Evolutionary conservation across 805 yeast genomes (phyloP), one percentile per base, ranked within the genome.

Genomic region (Pichia cabralensis): DNA sequence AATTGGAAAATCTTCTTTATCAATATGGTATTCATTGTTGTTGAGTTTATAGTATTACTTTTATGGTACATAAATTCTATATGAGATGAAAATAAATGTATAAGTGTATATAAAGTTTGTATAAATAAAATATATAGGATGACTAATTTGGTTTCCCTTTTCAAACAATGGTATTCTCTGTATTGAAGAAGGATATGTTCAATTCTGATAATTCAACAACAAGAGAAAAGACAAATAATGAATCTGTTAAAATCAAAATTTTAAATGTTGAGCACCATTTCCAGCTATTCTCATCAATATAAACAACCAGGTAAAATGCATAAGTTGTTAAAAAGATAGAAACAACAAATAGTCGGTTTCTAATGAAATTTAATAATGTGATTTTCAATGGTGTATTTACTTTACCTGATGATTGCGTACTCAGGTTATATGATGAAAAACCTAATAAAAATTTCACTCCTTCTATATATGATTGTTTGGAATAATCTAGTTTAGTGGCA

Each of bases 381-480:
- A n/a, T n/a, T n/a, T n/a, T n/a, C n/a, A n/a, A n/a, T n/a, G n/a
- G n/a, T n/a, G n/a, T n/a, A n/a, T n/a, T n/a, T n/a, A n/a, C n/a
- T n/a, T n/a, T n/a, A n/a, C n/a, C 11, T 29, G 14, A 9, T 11
- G 17, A 8, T 14, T n/a, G 6, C 37, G 26, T 6, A 25, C 5
- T 17, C 17, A 22, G n/a, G n/a, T n/a, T n/a, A n/a, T n/a, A n/a
- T n/a, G n/a, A n/a, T n/a, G n/a, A n/a, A n/a, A n/a, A n/a, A n/a
- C n/a, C 17, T 27, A n/a, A 38, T 19, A 51, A 43, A 26, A 45
- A 40, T 22, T 32, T 39, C 16, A 52, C 9, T 1, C 52, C 57
- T 12, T 48, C 49, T 1, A 18, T 24, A 21, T 45, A 31, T 3
- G 35, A 15, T 6, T 47, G 34, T 3, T 22, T n/a, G n/a, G n/a